Base-by-base conservation (phyloP, 208 protist genomes). In the Ichthyophonus hoferi region DNA sequence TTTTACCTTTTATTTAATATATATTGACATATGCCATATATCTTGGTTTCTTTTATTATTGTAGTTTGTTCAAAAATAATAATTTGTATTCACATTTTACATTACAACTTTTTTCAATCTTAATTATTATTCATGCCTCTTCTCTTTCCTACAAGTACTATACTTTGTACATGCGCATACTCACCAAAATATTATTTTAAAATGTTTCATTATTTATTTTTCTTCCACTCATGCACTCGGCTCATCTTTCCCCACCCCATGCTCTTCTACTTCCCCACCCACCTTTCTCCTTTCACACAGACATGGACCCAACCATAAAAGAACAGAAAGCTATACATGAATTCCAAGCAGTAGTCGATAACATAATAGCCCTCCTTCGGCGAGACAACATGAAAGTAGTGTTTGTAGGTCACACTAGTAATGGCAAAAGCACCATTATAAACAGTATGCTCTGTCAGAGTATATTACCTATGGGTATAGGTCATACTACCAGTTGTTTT, bases 331-430 rank as follows among this genome's bases (percentile, higher is more conserved):
- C 42, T n/a, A 58, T 88, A 50, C n/a, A 43, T 41, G n/a, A 88
- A 58, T 88, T 58, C 37, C 31, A 39, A 0, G 67, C 38, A 17
- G 40, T 79, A 2, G 85, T 88, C 12, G 31, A 41, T 17, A 81
- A 41, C 2, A 83, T 91, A 37, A 50, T 35, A 34, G 37, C 79
- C 24, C 35, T 79, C 1, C 14, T 89, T 12, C 40, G 42, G 34
- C 37, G 90, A 31, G 90, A 91, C 58, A 42, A 40, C 58, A 91
- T 91, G 90, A 91, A 92, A 87, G 90, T 92, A 17, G 90, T 92
- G 31, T 89, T 92, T 90, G 87, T 92, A 24, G 90, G 90, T 7
- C 90, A 88, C 42, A 92, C 90, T 1, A 83, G 41, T 39, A 88
- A 86, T 40, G 90, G 90, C 2, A 92, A 92, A 84, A 87, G 77